These are phyloP conservation scores for Pseudisothecium myosuroides DNA, from an alignment of 225 moss, liverwort and hornwort genomes.

Conservation along the genomic window DNA sequence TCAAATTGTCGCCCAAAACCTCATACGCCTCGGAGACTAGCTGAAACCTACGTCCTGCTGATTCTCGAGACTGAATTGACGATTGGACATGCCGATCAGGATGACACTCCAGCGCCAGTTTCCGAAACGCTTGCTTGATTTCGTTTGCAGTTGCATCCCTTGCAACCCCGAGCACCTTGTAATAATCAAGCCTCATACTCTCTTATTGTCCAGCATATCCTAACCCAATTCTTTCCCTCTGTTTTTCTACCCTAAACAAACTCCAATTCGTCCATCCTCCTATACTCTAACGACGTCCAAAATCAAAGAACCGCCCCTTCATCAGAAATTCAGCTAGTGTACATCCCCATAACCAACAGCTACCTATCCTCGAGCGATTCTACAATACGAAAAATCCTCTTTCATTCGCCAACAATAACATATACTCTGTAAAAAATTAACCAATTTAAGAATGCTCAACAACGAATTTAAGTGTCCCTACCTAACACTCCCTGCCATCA, in stretches of 20 bases:
- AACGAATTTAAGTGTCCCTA: not conserved
- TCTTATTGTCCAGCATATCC: slow-evolving; percentile 1
- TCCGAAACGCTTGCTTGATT: slow-evolving; percentile 46
- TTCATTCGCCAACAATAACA: not conserved
- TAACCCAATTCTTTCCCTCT: not conserved
- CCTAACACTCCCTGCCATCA: not conserved
- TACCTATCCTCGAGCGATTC: not conserved
- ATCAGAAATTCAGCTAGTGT: not conserved
- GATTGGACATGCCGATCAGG: slow-evolving; percentile 41
- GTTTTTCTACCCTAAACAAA: not conserved
- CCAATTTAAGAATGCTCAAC: not conserved
- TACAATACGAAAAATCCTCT: not conserved
- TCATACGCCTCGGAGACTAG: slow-evolving; percentile 54
- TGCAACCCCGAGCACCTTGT: slow-evolving; percentile 51
- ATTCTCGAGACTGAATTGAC: slow-evolving; percentile 7
- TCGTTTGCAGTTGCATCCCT: slow-evolving; percentile 34
- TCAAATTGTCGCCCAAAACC: slow-evolving; percentile 23
- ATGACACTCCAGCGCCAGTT: slow-evolving; percentile 39
- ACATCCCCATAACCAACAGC: not conserved
- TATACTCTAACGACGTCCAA: not conserved
- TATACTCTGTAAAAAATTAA: not conserved
- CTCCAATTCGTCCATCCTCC: not conserved
- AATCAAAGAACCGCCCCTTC: not conserved
- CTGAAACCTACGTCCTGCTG: slow-evolving; percentile 36
- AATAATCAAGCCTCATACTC: slow-evolving; percentile 53